Evolutionary conservation across 2,329 filamentous ascomycete species (phyloP), one percentile per base, ranked within the genome.

Genomic region (Chaetomium sp.): DNA sequence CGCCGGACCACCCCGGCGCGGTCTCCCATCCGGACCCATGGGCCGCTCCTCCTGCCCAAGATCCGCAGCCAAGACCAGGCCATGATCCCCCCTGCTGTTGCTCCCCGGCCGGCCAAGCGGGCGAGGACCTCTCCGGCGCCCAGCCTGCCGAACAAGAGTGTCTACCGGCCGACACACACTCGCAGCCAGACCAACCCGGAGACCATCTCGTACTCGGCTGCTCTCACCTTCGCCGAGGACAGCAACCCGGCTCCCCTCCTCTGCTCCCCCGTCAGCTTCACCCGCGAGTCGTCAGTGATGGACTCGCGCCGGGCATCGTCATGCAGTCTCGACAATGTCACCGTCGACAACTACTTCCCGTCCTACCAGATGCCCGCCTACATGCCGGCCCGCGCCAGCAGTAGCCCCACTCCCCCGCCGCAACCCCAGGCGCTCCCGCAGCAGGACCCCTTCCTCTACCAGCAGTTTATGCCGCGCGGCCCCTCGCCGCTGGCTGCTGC

Each of bases 21-120:
- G 68, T 90, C 90, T 38, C 90, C 91, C 66, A 85, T 93, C 71
- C 85, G 88, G 67, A 89, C 92, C 67, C 89, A 93, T 78, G 91
- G 92, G 60, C 91, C 92, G 59, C 81, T 92, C 57, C 81, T 96
- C 65, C 83, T 96, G 35, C 92, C 92, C 73, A 95, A 93, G 83
- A 93, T 96, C 79, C 86, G 92, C 67, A 86, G 86, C 49, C 92
- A 95, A 78, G 92, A 96, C 78, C 90, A 94, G 78, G 83, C 89
- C 67, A 85, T 92, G 67, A 86, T 88, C 69, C 85, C 85, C 49
- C 80, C 70, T 66, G 85, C 88, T 68, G 84, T 84, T 56, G 78
- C 81, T 49, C 80, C 82, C 59, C 74, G 76, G 33, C 73, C 77
- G 21, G 80, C 83, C 54, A 87, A 90, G 77, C 84, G 87, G 72